Base-by-base conservation (phyloP, 352 stramenopile species). In the Pythium aquatile region DNA sequence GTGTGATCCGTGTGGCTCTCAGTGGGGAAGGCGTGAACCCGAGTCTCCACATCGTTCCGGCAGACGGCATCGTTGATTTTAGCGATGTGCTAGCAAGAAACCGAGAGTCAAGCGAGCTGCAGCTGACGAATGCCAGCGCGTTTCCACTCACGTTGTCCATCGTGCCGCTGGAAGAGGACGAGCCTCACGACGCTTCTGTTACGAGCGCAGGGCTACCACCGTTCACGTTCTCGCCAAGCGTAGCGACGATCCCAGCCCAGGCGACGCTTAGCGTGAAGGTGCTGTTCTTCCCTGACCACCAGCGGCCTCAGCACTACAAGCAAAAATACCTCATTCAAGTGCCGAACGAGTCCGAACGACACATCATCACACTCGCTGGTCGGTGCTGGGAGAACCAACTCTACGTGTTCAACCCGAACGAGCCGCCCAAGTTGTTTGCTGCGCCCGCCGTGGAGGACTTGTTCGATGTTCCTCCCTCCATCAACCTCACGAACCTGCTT, bases 331-430 rank as follows among this genome's bases (percentile, higher is more conserved):
- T 77, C 7, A 78, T 96, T 39, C 71, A 87, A 51, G 85, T 93
- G 2, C 83, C 87, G 0, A 93, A 93, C 59, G 81, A 92, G 53
- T 82, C 70, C 5, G 84, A 96, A 49, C 73, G 77, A 1, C 79
- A 94, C 59, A 24, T 91, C 5, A 37, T 92, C 1, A 66, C 56
- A 16, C 30, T 87, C 8, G 71, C 76, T n/a, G 83, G 82, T 1
- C 75, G 82, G 0, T 92, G 85, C 63, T 93, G 85, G 81, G 85
- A 93, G 58, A 84, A 88, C 39, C 85, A 96, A 42, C 56, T 93
- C 3, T 94, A 91, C 60, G 72, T 90, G 7, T 83, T 81, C 37
- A 74, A 72, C 17, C 80, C 73, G 1, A 57, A 24, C 28, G 17
- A 64, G 13, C 29, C 60, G 30, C 32, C 53, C 1, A 66, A 55